A percentile compares a stretch with the other conserved stretches of the same genome.
Evolutionary conservation across 805 yeast genomes (phyloP).

Genomic region (Sporopachydermia quercuum): DNA sequence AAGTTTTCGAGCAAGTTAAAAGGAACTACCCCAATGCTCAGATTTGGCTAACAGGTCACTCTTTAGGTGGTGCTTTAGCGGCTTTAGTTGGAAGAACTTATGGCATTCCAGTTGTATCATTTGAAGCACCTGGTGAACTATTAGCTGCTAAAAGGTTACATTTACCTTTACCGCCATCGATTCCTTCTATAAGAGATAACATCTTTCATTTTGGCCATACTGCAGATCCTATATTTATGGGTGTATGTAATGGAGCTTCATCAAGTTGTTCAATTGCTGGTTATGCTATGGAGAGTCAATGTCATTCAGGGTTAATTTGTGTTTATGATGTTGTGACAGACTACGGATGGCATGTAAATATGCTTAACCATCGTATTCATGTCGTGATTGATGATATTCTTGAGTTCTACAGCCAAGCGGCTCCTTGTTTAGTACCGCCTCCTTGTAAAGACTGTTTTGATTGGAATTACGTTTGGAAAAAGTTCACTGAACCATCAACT

Average conservation of each 20-base stretch:
- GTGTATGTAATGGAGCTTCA: slow-evolving; percentile 89
- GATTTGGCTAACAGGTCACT: slow-evolving; percentile 91
- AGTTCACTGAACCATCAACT: slow-evolving; percentile 12
- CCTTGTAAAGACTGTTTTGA: slow-evolving; percentile 84
- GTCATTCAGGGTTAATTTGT: slow-evolving; percentile 84
- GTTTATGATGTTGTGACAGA: slow-evolving; percentile 82
- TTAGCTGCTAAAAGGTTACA: slow-evolving; percentile 75
- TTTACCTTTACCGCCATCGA: slow-evolving; percentile 72
- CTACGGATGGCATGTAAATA: slow-evolving; percentile 78
- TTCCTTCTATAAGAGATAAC: slow-evolving; percentile 62
- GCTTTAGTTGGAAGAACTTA: slow-evolving; percentile 73
- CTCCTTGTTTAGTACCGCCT: slow-evolving; percentile 57
- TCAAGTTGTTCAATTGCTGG: slow-evolving; percentile 85
- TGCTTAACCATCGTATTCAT: slow-evolving; percentile 80
- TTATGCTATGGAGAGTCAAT: slow-evolving; percentile 91
- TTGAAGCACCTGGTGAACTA: slow-evolving; percentile 87
- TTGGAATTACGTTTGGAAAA: slow-evolving; percentile 55
- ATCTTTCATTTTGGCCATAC: slow-evolving; percentile 95
- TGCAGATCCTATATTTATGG: slow-evolving; percentile 94
- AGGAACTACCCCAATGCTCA: slow-evolving; percentile 49
- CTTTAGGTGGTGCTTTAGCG: slow-evolving; percentile 82
- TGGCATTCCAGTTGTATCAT: slow-evolving; percentile 81
- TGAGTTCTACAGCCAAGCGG: slow-evolving; percentile 57
- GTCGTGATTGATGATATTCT: slow-evolving; percentile 78
- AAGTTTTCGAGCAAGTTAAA: slow-evolving; percentile 61